These are phyloP conservation scores for Apiospora arundinis DNA, from an alignment of 2,329 filamentous ascomycete genomes.

Conservation along the genomic window DNA sequence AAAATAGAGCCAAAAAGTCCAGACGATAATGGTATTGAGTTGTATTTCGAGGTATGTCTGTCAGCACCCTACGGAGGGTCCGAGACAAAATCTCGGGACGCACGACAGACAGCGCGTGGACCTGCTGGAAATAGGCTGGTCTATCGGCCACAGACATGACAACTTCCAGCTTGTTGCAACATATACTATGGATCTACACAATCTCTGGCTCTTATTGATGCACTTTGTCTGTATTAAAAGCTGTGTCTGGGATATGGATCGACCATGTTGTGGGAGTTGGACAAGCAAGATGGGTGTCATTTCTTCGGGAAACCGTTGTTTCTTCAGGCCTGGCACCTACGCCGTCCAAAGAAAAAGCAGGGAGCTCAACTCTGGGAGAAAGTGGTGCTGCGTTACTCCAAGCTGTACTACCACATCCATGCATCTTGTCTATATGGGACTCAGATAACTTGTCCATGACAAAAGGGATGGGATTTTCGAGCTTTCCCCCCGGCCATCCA, in stretches of 20 bases:
- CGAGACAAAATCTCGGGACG: background rate
- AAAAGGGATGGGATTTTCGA: background rate
- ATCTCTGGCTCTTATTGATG: background rate
- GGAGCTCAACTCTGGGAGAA: background rate
- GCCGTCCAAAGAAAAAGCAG: background rate
- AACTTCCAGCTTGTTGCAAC: background rate
- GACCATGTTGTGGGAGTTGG: background rate
- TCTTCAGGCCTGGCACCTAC: background rate
- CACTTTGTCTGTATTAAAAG: background rate
- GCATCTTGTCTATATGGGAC: background rate
- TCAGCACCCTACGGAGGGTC: background rate
- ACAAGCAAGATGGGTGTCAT: background rate
- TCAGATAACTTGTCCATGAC: background rate
- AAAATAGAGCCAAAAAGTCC: background rate
- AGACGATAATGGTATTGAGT: background rate
- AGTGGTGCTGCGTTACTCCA: background rate
- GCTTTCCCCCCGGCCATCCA: background rate
- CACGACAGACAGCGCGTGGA: slow-evolving; percentile 5
- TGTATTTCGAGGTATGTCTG: too few species aligned
- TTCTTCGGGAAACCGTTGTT: background rate
- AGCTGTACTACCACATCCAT: background rate
- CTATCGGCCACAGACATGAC: background rate
- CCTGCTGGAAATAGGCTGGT: background rate
- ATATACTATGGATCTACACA: background rate
- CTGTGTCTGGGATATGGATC: background rate